Conservation (phyloP, 768 basidiomycete species). For the Cystobasidium ongulense region DNA sequence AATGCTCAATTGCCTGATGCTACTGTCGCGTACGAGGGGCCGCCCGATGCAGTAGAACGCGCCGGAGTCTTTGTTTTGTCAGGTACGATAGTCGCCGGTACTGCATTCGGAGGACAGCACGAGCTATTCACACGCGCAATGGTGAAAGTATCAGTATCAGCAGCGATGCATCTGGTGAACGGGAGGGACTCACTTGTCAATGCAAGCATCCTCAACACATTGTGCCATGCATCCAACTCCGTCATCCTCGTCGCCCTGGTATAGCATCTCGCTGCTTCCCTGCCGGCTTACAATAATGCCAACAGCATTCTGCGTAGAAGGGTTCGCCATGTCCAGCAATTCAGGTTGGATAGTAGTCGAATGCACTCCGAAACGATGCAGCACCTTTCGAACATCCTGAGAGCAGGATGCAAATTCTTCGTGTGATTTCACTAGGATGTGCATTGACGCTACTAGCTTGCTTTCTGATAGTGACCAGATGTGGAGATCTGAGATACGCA, state of each 20-base stretch:
- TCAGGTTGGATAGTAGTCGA: constrained; percentile 41
- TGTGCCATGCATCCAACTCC: constrained; percentile 32
- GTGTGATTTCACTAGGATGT: constrained; percentile 71
- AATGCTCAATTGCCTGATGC: neutral
- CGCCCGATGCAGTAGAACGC: neutral
- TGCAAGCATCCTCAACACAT: constrained; percentile 33
- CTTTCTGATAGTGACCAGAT: constrained; percentile 95
- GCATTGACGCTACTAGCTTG: constrained; percentile 90
- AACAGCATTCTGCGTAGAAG: neutral
- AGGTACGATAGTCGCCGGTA: neutral
- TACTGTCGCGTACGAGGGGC: neutral
- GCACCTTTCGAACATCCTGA: constrained; percentile 66
- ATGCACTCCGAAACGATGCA: constrained; percentile 89
- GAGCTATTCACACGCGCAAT: neutral
- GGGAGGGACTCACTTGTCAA: constrained; percentile 36
- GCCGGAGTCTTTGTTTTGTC: neutral
- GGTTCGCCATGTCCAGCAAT: constrained; percentile 25
- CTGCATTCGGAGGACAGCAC: neutral
- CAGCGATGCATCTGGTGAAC: constrained; percentile 33
- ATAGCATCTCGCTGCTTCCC: neutral
- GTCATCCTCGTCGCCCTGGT: neutral
- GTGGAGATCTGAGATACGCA: constrained; percentile 69
- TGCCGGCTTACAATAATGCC: constrained; percentile 8
- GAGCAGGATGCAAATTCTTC: constrained; percentile 88
- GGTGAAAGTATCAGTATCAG: neutral